Evolutionary conservation across 306 rosid genomes (phyloP), one percentile per base, ranked within the genome.

Genomic region (Gastrolobium bilobum): DNA sequence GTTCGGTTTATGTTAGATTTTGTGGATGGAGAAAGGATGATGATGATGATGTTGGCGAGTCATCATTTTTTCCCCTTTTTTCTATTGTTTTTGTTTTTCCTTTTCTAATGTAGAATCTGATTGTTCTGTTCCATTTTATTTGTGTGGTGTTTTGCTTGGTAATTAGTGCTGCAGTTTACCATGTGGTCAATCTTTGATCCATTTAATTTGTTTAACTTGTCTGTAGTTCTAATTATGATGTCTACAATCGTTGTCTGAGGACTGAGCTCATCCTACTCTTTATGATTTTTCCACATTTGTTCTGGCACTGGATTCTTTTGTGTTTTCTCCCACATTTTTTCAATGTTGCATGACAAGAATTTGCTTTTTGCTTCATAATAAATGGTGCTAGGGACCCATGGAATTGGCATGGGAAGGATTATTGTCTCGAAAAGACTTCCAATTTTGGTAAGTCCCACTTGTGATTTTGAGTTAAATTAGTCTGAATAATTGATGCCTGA

Each of bases 371-470:
- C 20, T 65, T 56, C 53, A 69, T 59, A 77, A 68, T 84, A 30
- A 61, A 33, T 68, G 83, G 76, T 60, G 71, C 50, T 65, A 86
- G 88, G 79, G 90, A 71, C 84, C 73, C 83, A 34, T 83, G 97
- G 95, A 76, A 84, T 83, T 89, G 97, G 97, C 89, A 71, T 14
- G 77, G 76, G 56, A 86, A 80, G 75, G 84, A 68, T 53, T 84
- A 77, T 77, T 42, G 61, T 84, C 42, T 79, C 73, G 88, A 79
- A 62, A 88, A 83, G 80, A 78, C 81, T 73, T 73, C 90, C 11
- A 56, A 79, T 77, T 65, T 74, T 0, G 86, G 98, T 92, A 82
- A 56, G 88, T 65, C 14, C 51, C 15, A 52, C 31, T n/a, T 47
- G 47, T 59, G 57, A 40, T 68, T 69, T 10, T 10, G 66, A 43